These are phyloP conservation scores for Erysiphe pulchra DNA, from an alignment of 2,329 filamentous ascomycete species.

Conservation along the genomic window DNA sequence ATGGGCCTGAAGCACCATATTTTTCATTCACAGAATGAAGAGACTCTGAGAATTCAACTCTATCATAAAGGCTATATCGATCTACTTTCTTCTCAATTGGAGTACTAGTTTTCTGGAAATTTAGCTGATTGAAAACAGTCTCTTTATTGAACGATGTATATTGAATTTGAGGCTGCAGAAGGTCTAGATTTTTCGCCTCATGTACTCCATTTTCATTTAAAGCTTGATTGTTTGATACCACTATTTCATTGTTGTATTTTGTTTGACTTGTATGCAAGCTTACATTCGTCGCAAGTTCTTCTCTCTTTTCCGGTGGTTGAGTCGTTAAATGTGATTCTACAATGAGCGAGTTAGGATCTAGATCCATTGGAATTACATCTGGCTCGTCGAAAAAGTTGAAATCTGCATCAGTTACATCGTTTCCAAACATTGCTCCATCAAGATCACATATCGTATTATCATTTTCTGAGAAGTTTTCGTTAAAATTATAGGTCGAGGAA, in stretches of 20 bases:
- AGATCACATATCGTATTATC: slow-evolving; percentile 40
- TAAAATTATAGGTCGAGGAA: slow-evolving; percentile 6
- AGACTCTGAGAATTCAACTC: slow-evolving; percentile 11
- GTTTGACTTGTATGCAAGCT: neutral
- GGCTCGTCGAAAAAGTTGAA: slow-evolving; percentile 62
- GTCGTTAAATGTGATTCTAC: neutral
- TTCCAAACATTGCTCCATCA: slow-evolving; percentile 43
- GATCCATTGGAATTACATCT: slow-evolving; percentile 10
- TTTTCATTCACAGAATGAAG: slow-evolving; percentile 11
- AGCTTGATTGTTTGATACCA: neutral
- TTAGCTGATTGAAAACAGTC: slow-evolving; percentile 9
- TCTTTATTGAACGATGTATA: slow-evolving; percentile 10
- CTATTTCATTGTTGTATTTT: neutral
- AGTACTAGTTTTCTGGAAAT: slow-evolving; percentile 1
- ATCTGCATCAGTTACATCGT: slow-evolving; percentile 51
- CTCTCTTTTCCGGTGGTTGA: neutral
- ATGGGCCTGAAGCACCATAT: slow-evolving; percentile 11
- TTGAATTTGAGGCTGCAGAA: neutral
- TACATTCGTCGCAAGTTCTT: neutral
- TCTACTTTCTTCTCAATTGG: neutral
- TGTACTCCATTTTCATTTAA: neutral
- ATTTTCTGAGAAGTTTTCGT: slow-evolving; percentile 9
- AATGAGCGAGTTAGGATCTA: slow-evolving; percentile 4
- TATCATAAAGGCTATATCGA: slow-evolving; percentile 9
- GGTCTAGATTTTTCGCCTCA: neutral